Evolutionary conservation across 805 yeast species (phyloP).

Genomic region (Sungouiozyma ichnusensis): DNA sequence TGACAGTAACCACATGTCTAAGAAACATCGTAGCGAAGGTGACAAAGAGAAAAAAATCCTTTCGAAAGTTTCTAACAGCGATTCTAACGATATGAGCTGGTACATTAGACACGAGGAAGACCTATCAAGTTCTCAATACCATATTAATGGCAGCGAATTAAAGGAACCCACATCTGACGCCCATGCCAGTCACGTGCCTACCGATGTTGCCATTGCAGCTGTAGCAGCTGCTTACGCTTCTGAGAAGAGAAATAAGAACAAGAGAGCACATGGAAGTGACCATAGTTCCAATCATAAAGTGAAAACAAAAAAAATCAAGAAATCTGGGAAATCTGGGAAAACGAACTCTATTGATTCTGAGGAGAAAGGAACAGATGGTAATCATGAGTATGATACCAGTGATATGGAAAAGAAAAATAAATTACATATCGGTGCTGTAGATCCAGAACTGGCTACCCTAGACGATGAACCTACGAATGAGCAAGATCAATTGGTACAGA

Average conservation of each 20-base stretch:
- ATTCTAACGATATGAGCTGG: conserved; percentile 18
- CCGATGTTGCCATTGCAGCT: conserved; percentile 25
- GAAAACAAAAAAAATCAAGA: conserved; percentile 4
- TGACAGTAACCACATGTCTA: conserved; percentile 1
- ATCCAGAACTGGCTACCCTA: conserved; percentile 46
- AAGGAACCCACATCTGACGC: neutral
- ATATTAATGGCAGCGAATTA: conserved; percentile 2
- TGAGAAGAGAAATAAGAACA: conserved; percentile 9
- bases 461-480: conserved; percentile 36
- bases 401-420: conserved; percentile 4
- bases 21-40: conserved; percentile 13
- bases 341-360: too few species aligned
- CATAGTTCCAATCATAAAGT: neutral
- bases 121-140: conserved; percentile 2
- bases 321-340: too few species aligned
- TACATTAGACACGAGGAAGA: conserved; percentile 17
- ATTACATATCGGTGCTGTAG: conserved; percentile 33
- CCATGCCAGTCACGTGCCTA: neutral
- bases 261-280: conserved; percentile 8
- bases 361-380: conserved; percentile 5
- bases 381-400: conserved; percentile 3
- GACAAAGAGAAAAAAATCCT: conserved; percentile 19
- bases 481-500: conserved; percentile 58
- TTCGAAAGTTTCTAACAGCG: conserved; percentile 11
- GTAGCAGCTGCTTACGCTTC: conserved; percentile 27